phyloP scores from a whole-genome alignment of 768 basidiomycete genomes.

The Mycena capillaripes region DNA sequence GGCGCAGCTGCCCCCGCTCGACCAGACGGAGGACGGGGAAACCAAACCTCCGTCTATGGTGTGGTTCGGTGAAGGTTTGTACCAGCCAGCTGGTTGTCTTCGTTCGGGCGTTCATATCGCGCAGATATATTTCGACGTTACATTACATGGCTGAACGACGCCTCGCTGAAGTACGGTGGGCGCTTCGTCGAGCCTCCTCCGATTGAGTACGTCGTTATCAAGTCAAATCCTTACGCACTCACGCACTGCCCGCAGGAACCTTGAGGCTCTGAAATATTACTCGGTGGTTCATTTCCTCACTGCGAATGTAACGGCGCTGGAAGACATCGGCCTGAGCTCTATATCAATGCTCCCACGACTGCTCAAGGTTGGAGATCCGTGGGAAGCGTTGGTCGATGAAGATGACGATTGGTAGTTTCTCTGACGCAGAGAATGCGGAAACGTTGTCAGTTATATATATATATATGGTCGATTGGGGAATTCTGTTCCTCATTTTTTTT shows the following conservation, averaged over 20 bases:
- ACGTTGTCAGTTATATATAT: too few species aligned
- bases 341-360: constrained; percentile 9
- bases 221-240: too few species aligned
- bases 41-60: not conserved
- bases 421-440: too few species aligned
- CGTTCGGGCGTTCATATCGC: not conserved
- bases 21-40: not conserved
- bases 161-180: constrained; percentile 22
- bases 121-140: constrained; percentile 14
- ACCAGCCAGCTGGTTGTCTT: not conserved
- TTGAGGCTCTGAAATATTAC: constrained; percentile 22
- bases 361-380: not conserved
- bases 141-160: constrained; percentile 27
- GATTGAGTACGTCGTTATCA: constrained; percentile 21
- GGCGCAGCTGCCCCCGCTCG: constrained; percentile 15
- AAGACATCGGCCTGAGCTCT: not conserved
- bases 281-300: constrained; percentile 14
- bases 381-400: constrained; percentile 14
- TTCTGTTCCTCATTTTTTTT: too few species aligned
- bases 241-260: too few species aligned
- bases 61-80: constrained; percentile 22
- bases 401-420: constrained; percentile 78
- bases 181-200: constrained; percentile 26
- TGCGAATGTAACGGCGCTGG: not conserved
- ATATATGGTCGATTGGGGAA: too few species aligned